These are phyloP conservation scores for Penicillium sp. DNA, from an alignment of 2,329 filamentous ascomycete genomes.

Conservation along the genomic window DNA sequence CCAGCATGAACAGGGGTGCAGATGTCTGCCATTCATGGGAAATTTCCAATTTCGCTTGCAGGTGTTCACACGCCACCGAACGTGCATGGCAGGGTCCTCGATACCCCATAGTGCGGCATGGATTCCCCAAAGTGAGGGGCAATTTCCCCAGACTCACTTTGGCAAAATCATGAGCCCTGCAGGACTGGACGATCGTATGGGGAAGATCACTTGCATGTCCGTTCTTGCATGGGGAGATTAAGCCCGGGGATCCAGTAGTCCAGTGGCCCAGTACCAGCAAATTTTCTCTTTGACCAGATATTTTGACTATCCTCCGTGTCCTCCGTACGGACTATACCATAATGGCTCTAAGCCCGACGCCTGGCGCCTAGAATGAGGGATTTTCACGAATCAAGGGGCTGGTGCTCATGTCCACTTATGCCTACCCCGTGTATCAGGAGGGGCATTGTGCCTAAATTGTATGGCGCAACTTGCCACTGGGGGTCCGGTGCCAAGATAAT, in stretches of 20 bases:
- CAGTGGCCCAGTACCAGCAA: background rate
- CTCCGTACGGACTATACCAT: background rate
- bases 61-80: conserved; percentile 15
- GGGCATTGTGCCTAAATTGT: conserved; percentile 1
- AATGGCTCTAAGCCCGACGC: background rate
- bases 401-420: conserved; percentile 2
- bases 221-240: background rate
- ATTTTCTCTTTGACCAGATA: background rate
- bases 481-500: conserved; percentile 8
- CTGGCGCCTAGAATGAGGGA: conserved; percentile 3
- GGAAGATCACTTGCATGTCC: conserved; percentile 1
- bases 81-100: background rate
- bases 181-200: conserved; percentile 16
- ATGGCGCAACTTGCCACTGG: conserved; percentile 2
- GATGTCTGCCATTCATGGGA: conserved; percentile 4
- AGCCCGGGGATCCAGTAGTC: background rate
- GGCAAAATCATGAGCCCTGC: conserved; percentile 10
- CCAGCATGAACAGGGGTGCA: conserved; percentile 13
- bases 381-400: conserved; percentile 6
- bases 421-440: conserved; percentile 13
- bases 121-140: conserved; percentile 13
- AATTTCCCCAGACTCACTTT: conserved; percentile 13
- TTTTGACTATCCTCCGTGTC: background rate
- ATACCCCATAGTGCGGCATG: background rate
- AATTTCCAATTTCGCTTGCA: conserved; percentile 12